These are phyloP conservation scores for Lithohypha guttulata DNA, from an alignment of 2,329 filamentous ascomycete species.

Conservation along the genomic window DNA sequence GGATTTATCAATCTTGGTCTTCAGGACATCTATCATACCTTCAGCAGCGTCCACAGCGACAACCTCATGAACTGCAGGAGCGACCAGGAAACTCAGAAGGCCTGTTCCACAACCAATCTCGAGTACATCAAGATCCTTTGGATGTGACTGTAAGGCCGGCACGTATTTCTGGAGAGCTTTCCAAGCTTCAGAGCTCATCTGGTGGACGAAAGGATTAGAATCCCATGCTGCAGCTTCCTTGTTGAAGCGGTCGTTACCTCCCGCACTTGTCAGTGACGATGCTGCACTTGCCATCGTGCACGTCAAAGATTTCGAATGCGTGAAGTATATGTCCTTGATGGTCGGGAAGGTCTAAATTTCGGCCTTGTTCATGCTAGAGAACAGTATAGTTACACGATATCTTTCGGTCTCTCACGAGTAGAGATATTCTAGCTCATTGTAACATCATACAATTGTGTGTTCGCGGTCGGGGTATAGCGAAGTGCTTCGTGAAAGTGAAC, in stretches of 20 bases:
- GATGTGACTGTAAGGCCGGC: constrained; percentile 24
- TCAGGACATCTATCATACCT: constrained; percentile 45
- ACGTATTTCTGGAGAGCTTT: constrained; percentile 35
- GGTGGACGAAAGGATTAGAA: constrained; percentile 40
- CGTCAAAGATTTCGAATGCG: too few relatives aligned
- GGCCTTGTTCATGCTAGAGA: too few relatives aligned
- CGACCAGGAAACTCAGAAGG: constrained; percentile 40
- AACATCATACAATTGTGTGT: too few relatives aligned
- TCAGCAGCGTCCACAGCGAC: constrained; percentile 44
- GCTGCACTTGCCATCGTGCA: constrained; percentile 19
- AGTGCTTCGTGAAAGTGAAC: too few relatives aligned
- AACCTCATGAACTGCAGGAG: constrained; percentile 38
- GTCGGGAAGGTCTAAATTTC: too few relatives aligned
- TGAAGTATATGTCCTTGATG: too few relatives aligned
- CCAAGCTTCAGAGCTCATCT: constrained; percentile 35
- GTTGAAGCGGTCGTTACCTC: constrained; percentile 41
- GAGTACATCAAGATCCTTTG: constrained; percentile 36
- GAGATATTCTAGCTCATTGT: too few relatives aligned
- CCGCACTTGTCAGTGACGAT: constrained; percentile 12
- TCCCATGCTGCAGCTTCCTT: constrained; percentile 46
- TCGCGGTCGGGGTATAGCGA: too few relatives aligned
- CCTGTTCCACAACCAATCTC: constrained; percentile 50
- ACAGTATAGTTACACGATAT: too few relatives aligned
- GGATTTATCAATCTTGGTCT: constrained; percentile 31
- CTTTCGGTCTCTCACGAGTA: too few relatives aligned